phyloP scores from a whole-genome alignment of 148 eudicot genomes.

The Arbutus unedo region DNA sequence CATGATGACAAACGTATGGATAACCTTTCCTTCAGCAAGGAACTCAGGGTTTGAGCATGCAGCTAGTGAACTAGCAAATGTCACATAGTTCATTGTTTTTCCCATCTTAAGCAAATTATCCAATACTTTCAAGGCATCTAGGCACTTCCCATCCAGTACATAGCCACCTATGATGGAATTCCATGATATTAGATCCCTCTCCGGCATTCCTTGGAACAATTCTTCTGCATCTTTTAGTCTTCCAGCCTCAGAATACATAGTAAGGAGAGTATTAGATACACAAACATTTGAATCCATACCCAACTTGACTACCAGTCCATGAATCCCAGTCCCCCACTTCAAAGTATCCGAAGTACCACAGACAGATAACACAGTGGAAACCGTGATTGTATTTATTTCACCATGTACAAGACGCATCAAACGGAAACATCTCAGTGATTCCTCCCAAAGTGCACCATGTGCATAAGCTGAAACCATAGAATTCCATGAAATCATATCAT shows the following conservation, averaged over 20 bases:
- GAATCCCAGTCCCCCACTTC: constrained; percentile 64
- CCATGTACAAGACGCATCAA: constrained; percentile 51
- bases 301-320: constrained; percentile 54
- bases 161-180: constrained; percentile 69
- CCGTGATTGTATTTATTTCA: constrained; percentile 47
- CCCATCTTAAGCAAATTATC: constrained; percentile 29
- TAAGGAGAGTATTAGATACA: constrained; percentile 65
- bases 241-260: constrained; percentile 60
- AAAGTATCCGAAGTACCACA: constrained; percentile 39
- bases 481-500: constrained; percentile 79
- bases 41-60: constrained; percentile 63
- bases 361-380: constrained; percentile 50
- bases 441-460: constrained; percentile 37
- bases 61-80: constrained; percentile 61
- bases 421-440: constrained; percentile 50
- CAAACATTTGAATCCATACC: constrained; percentile 49
- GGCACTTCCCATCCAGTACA: constrained; percentile 39
- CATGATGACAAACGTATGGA: constrained; percentile 56
- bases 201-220: constrained; percentile 50
- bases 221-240: constrained; percentile 37
- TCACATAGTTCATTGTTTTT: constrained; percentile 39
- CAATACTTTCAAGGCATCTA: constrained; percentile 46
- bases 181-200: constrained; percentile 69
- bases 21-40: constrained; percentile 40
- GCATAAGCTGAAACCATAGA: constrained; percentile 62